Base-by-base conservation (phyloP, 768 basidiomycete species). In the Pleurotus tuoliensis region DNA sequence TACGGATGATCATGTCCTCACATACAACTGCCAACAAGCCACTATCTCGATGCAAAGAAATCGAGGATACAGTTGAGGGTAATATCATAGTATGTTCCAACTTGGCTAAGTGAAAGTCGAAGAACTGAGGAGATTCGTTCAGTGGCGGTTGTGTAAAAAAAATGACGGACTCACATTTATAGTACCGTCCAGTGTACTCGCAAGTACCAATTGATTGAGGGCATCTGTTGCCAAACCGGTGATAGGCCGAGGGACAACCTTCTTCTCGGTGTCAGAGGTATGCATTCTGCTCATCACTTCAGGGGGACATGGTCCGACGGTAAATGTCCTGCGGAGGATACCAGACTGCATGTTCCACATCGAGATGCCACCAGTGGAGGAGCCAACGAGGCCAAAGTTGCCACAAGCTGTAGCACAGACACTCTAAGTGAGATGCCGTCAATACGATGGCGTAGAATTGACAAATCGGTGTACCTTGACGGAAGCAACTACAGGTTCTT, bases 311-410 rank as follows among this genome's bases (percentile, higher is more conserved):
- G 79, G 69, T 0, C 87, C 88, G 20, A 96, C 65, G 58, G 78
- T 74, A 67, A 91, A 98, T 1, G 80, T 77, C 71, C 89, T 91
- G 45, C 96, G 80, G 62, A 82, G 82, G 57, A 94, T 81, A 1
- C 97, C 97, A 3, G 91, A 94, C 70, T 99, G 96, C 86, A 99
- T 85, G 67, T 98, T 99, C 90, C 93, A 98, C 87, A 95, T 87
- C 57, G 84, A 70, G 39, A 98, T 88, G 22, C 78, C 79, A 2
- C 92, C 90, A 0, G 83, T 87, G 2, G 91, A 90, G 1, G 89
- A 88, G 22, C 93, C 86, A 3, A 84, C 92, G 9, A 98, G 69
- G 25, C 90, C 92, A 66, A 98, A 99, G 66, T 98, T 98, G 6
- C 97, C 97, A 66, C 97, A 99, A 0, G 92, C 89, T 3, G 94